These are phyloP conservation scores for Camellia sinensis DNA, from an alignment of 148 eudicot genomes.

Conservation along the genomic window DNA sequence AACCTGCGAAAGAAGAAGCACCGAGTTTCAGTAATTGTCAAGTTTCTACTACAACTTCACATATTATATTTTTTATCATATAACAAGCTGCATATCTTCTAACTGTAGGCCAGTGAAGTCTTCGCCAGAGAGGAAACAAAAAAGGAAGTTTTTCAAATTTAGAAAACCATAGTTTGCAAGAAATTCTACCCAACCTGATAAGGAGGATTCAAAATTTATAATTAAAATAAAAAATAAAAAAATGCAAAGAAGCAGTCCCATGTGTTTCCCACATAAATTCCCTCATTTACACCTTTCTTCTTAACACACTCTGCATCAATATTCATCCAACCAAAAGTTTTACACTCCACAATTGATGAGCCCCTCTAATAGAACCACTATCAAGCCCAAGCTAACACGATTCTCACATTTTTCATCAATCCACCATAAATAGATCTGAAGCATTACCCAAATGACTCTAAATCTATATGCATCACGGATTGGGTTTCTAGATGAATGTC, in stretches of 20 bases:
- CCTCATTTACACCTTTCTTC: neutral
- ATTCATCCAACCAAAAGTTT: neutral
- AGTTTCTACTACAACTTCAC: neutral
- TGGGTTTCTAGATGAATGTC: neutral
- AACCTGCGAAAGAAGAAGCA: constrained; percentile 40
- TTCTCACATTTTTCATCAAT: neutral
- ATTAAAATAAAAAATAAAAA: too few relatives aligned
- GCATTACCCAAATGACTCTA: neutral
- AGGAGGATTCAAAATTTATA: too few relatives aligned
- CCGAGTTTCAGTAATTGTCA: neutral
- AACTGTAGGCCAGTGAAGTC: neutral
- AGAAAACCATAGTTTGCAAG: neutral
- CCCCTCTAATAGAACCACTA: neutral
- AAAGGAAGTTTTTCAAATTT: neutral
- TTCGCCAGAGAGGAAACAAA: neutral
- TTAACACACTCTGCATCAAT: neutral
- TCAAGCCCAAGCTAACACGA: neutral
- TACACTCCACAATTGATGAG: too few relatives aligned
- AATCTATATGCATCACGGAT: too few relatives aligned
- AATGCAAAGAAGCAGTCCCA: too few relatives aligned
- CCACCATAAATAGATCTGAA: neutral
- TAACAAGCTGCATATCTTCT: neutral
- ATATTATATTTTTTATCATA: neutral
- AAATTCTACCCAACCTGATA: neutral
- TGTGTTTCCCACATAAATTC: too few relatives aligned